Conservation (phyloP, 352 stramenopile genomes). For the Thalassiosira allenii region DNA sequence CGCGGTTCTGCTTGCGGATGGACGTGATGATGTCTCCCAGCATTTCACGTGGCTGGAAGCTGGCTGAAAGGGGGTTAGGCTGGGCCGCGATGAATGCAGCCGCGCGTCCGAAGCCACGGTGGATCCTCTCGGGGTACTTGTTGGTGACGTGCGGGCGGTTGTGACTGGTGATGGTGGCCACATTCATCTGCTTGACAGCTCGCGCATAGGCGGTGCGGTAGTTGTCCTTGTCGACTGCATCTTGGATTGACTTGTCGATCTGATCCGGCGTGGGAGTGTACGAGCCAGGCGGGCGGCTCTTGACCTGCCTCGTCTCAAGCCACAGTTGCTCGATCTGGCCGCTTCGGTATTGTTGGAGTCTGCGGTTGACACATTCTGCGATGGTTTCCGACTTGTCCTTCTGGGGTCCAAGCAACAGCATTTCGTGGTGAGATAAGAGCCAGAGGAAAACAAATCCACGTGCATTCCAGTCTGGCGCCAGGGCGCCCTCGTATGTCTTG, state of each 20-base stretch:
- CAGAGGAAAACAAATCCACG: background rate
- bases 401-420: background rate
- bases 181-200: background rate
- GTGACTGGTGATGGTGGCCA: background rate
- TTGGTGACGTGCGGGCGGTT: background rate
- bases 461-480: background rate
- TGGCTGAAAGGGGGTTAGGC: no score
- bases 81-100: no score
- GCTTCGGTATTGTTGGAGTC: background rate
- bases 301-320: background rate
- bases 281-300: background rate
- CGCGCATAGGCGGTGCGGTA: constrained; percentile 6
- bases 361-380: background rate
- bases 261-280: background rate
- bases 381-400: background rate
- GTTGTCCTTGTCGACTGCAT: constrained; percentile 19
- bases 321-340: background rate
- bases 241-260: background rate
- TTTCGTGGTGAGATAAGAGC: background rate
- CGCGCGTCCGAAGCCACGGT: no score
- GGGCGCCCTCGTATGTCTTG: background rate
- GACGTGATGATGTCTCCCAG: constrained; percentile 37
- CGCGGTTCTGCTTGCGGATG: background rate
- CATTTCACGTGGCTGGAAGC: no score
- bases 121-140: background rate